Evolutionary conservation across 257 asterid species (phyloP).

Genomic region (Mentha longifolia): DNA sequence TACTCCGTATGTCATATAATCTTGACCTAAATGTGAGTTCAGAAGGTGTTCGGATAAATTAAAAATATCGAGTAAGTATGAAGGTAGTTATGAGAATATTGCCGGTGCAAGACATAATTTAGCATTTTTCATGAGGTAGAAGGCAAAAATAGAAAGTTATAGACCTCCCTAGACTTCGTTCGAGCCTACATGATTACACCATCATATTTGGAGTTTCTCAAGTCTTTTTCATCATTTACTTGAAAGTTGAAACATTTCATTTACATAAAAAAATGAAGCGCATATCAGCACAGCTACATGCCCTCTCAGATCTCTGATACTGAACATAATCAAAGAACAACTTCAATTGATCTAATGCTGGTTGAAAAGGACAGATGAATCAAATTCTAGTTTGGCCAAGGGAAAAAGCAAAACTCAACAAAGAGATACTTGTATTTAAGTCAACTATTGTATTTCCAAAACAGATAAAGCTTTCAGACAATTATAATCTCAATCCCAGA

Average conservation of each 20-base stretch:
- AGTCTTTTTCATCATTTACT: no score
- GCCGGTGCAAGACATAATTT: not conserved
- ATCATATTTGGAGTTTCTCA: not conserved
- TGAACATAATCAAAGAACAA: not conserved
- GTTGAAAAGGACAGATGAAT: slow-evolving; percentile 8
- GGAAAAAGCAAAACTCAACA: not conserved
- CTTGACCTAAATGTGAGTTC: not conserved
- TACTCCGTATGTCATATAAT: no score
- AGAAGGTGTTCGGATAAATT: not conserved
- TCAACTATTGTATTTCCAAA: not conserved
- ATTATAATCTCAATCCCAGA: not conserved
- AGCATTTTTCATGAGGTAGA: not conserved
- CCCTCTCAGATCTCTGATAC: not conserved
- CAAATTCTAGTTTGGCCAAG: slow-evolving; percentile 17
- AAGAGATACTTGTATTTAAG: not conserved
- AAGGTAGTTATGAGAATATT: no score
- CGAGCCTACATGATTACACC: not conserved
- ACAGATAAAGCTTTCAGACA: not conserved
- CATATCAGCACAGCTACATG: not conserved
- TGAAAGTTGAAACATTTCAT: not conserved
- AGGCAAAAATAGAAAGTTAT: not conserved
- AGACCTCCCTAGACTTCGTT: not conserved
- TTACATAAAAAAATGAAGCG: not conserved
- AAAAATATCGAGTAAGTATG: not conserved
- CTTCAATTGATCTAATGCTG: slow-evolving; percentile 4